These are phyloP conservation scores for Phtheirospermum japonicum DNA, from an alignment of 257 asterid species.

Conservation along the genomic window DNA sequence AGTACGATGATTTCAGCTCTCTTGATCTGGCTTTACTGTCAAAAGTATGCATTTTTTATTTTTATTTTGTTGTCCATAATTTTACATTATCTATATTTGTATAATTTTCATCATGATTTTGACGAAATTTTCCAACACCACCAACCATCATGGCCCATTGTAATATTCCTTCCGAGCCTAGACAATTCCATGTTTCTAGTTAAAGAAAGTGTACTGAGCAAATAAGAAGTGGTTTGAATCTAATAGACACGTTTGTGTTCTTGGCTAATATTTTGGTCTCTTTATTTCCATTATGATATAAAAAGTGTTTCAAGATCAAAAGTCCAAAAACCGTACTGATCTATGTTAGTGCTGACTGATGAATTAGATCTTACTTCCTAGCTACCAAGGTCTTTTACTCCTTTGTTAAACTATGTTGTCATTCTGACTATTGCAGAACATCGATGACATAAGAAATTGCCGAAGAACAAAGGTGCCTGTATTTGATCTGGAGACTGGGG, in stretches of 20 bases:
- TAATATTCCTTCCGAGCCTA: background rate
- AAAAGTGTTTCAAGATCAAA: background rate
- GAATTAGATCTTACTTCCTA: background rate
- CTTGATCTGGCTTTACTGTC: constrained; percentile 92
- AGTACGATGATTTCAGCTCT: constrained; percentile 91
- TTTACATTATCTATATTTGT: constrained; percentile 21
- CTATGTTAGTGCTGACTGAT: background rate
- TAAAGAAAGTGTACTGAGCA: background rate
- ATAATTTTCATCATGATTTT: background rate
- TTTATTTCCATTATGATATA: background rate
- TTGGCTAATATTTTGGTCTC: background rate
- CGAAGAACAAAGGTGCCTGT: constrained; percentile 83
- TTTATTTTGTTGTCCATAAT: constrained; percentile 21
- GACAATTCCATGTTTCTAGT: background rate
- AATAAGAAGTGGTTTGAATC: no score
- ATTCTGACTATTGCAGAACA: constrained; percentile 55
- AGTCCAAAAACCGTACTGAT: background rate
- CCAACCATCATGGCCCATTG: constrained; percentile 14
- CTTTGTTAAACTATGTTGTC: constrained; percentile 15
- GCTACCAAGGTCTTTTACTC: constrained; percentile 5
- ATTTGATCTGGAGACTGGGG: constrained; percentile 85
- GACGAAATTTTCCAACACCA: constrained; percentile 10
- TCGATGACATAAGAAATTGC: constrained; percentile 70
- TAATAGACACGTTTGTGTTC: background rate
- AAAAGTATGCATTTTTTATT: constrained; percentile 51